Evolutionary conservation across 164 flowering plant species (phyloP), one percentile per base, ranked within the genome.

Genomic region (Stephania cephalantha): DNA sequence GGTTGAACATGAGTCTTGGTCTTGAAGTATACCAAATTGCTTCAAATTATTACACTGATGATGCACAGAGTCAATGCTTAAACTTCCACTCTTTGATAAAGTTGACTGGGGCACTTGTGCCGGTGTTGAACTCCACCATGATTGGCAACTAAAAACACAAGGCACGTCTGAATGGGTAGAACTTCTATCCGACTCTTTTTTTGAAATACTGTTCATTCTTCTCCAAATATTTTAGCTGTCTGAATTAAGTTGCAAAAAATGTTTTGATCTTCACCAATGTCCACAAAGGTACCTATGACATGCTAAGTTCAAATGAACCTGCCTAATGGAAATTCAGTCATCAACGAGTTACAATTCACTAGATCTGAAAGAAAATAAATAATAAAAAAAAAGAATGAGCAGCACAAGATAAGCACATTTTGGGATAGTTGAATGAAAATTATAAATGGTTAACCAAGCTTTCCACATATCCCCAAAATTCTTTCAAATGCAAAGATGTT

Each of bases 1-100:
- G 69, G 86, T 79, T 29, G 90, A 84, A 20, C 89, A 77, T 12
- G 90, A 87, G 58, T 85, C 90, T 66, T 82, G 87, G 64, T 85
- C 91, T 66, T 84, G 83, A 13, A 84, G 85, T 71, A 79, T 73
- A 72, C 86, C 81, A n/a, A 87, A 73, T 46, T 80, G 81, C 84
- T 80, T 88, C 68, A 73, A 82, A 73, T 75, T 77, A 15, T 75
- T 81, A 75, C 67, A 69, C 15, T 75, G 77, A 71, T 78, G 82
- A 20, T 78, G 78, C 63, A 84, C 78, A 81, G 85, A 81, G 31
- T 82, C 87, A 79, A 79, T 81, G 79, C 78, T 83, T 70, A 85
- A 86, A 82, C 75, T 78, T 68, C 82, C 55, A 76, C 64, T 76
- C 71, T 82, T 79, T 25, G 84, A 76, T 63, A 83, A 9, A 15